Evolutionary conservation across 169 alveolate genomes (phyloP), one percentile per base, ranked within the genome.

Genomic region (Besnoitia besnoiti): DNA sequence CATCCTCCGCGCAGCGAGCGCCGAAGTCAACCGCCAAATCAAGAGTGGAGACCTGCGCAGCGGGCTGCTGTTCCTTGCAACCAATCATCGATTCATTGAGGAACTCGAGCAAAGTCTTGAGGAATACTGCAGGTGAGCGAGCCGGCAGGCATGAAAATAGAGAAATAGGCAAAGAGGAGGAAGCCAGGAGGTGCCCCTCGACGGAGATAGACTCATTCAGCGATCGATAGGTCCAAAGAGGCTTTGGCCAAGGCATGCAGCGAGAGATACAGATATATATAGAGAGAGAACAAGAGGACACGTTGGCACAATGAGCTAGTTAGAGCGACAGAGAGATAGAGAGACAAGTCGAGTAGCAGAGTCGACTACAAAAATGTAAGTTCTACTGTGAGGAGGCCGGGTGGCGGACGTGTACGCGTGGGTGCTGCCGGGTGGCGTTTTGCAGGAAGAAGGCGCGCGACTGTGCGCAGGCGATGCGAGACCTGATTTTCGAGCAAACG

Each of bases 401-500:
- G 59, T 49, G 24, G 59, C 59, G 59, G 24, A 16, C 59, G 59
- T 49, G 7, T 55, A n/a, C 7, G 67, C 12, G 30, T 55, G n/a
- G 5, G 67, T 5, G 21, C 2, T 1, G 39, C 49, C 16, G 12
- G 73, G 85, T 90, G 84, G 2, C 80, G 44, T 39, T 40, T 75
- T 19, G n/a, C 75, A 92, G 94, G 89, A 51, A 67, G 16, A 97
- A 96, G 95, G 98, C 98, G 24, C 93, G 92, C 47, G 95, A 75
- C 39, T 97, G 98, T 89, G 96, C 98, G 30, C 93, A 79, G 37
- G 96, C 97, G 59, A 97, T 97, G 98, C 95, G 94, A 93, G 97
- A 97, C 89, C 92, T 97, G 91, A 96, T 97, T 40, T 91, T 97
- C 85, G 98, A 97, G 95, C 98, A 97, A 91, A 96, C 98, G 59